phyloP scores from a whole-genome alignment of 441 rosid genomes.

The Populus tomentosa region DNA sequence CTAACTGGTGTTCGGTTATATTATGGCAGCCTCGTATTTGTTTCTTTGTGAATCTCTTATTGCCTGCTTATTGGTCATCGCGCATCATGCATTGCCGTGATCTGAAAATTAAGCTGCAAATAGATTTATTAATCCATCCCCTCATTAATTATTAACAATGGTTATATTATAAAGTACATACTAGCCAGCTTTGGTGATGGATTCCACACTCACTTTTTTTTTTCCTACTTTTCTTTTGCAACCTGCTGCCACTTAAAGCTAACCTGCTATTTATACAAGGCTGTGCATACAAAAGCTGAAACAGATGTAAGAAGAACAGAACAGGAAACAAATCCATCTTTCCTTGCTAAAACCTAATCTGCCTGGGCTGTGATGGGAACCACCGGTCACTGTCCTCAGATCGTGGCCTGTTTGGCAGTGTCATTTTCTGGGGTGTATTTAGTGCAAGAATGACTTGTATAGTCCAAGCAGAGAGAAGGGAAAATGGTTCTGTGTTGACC shows the following conservation, averaged over 20 bases:
- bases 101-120: not conserved
- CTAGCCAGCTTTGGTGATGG: not conserved
- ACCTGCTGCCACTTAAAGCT: not conserved
- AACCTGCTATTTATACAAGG: no score
- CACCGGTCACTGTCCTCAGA: no score
- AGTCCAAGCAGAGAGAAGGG: not conserved
- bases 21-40: not conserved
- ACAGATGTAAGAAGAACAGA: not conserved
- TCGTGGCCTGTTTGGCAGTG: no score
- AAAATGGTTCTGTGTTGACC: not conserved
- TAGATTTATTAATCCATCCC: not conserved
- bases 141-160: not conserved
- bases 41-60: not conserved
- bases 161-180: not conserved
- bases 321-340: no score
- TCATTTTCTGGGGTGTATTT: not conserved
- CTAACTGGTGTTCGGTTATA: constrained; percentile 3
- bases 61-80: not conserved
- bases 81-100: not conserved
- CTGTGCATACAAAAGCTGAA: not conserved
- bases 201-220: not conserved
- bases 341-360: no score
- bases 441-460: not conserved
- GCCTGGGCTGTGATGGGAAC: no score
- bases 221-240: not conserved